Evolutionary conservation across 768 basidiomycete species (phyloP).

Genomic region (Serendipita indica): DNA sequence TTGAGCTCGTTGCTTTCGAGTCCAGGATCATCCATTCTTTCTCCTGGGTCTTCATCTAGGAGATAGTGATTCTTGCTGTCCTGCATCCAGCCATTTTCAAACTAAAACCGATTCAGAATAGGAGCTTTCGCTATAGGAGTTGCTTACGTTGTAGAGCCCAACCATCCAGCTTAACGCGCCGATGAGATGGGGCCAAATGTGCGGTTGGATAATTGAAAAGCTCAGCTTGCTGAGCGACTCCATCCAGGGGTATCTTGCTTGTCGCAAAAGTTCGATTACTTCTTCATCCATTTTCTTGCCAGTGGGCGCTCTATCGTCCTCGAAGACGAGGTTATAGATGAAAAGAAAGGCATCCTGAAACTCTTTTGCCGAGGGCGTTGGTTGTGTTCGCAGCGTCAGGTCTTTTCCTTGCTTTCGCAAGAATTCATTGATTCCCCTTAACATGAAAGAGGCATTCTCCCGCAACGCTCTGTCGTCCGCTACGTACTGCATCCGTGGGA

Average conservation of each 20-base stretch:
- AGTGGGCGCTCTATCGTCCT: conserved; percentile 37
- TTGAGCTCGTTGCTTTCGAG: background rate
- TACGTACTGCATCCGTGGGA: conserved; percentile 9
- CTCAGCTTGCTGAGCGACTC: conserved; percentile 71
- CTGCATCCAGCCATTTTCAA: conserved; percentile 3
- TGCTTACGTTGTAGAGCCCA: conserved; percentile 63
- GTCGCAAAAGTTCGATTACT: conserved; percentile 57
- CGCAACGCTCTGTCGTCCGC: conserved; percentile 31
- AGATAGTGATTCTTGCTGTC: conserved; percentile 25
- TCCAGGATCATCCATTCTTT: conserved; percentile 23
- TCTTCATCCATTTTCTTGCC: conserved; percentile 64
- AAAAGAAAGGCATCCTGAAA: conserved; percentile 79
- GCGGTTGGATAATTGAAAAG: conserved; percentile 73
- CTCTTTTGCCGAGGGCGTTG: conserved; percentile 72
- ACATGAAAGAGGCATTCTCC: conserved; percentile 27
- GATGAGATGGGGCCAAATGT: conserved; percentile 81
- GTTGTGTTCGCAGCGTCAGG: conserved; percentile 49
- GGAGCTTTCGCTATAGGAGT: background rate
- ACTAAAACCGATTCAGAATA: conserved; percentile 23
- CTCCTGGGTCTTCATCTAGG: conserved; percentile 48
- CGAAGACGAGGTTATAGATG: conserved; percentile 53
- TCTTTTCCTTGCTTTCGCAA: conserved; percentile 42
- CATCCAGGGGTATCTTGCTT: conserved; percentile 67
- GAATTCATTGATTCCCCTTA: conserved; percentile 61
- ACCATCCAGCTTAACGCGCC: conserved; percentile 90